Evolutionary conservation across 2,329 filamentous ascomycete species (phyloP).

Genomic region (Podosphaera aphanis): DNA sequence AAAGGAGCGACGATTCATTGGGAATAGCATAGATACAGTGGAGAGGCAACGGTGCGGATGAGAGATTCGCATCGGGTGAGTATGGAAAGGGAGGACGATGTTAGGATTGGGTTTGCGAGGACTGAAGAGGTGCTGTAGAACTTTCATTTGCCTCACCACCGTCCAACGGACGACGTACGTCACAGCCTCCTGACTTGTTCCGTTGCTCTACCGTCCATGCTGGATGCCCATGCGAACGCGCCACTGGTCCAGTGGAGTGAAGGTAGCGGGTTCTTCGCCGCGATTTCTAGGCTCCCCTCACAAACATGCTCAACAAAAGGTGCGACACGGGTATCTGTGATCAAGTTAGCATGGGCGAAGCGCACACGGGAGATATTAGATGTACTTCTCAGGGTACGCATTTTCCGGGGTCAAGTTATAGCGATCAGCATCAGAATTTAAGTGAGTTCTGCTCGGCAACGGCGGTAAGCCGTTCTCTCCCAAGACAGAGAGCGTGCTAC

Average conservation of each 20-base stretch:
- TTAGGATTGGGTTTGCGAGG: no score
- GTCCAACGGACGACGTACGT: no score
- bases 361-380: conserved; percentile 10
- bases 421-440: conserved; percentile 37
- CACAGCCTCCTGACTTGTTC: no score
- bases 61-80: no score
- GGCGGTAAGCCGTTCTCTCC: conserved; percentile 65
- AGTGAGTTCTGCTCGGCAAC: conserved; percentile 42
- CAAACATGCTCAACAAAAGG: neutral
- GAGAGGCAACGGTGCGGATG: no score
- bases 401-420: conserved; percentile 41
- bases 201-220: no score
- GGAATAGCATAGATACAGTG: no score
- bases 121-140: no score
- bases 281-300: neutral
- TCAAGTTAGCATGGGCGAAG: neutral
- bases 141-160: no score
- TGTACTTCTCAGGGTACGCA: conserved; percentile 47
- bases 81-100: no score
- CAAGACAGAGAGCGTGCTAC: conserved; percentile 33
- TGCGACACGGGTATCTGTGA: neutral
- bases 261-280: no score
- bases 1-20: no score
- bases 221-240: neutral
- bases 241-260: neutral